Conservation (phyloP, 140 eudicot genomes). For the Bidens hawaiensis region DNA sequence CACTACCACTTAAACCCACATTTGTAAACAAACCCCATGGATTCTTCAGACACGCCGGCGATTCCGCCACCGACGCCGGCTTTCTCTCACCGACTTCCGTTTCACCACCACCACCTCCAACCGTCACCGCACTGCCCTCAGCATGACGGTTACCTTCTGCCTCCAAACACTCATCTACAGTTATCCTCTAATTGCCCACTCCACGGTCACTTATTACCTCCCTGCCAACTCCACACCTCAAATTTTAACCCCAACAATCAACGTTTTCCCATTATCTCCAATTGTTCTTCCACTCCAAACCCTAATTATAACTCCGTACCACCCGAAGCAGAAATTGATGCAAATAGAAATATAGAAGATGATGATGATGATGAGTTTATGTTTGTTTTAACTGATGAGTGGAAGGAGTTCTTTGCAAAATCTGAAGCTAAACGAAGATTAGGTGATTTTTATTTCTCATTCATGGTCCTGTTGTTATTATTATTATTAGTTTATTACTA, state of each 20-base stretch:
- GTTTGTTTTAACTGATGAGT: slow-evolving; percentile 73
- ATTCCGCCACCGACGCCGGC: slow-evolving; percentile 4
- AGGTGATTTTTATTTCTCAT: slow-evolving; percentile 31
- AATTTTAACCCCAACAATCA: slow-evolving; percentile 15
- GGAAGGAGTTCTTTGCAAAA: slow-evolving; percentile 83
- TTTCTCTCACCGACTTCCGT: slow-evolving; percentile 16
- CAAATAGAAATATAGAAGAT: slow-evolving; percentile 20
- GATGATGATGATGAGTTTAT: slow-evolving; percentile 54
- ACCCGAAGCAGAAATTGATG: slow-evolving; percentile 5
- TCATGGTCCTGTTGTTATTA: neutral
- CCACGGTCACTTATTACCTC: slow-evolving; percentile 39
- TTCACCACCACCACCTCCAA: slow-evolving; percentile 16
- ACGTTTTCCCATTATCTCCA: slow-evolving; percentile 25
- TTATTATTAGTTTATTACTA: neutral
- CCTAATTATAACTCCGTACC: slow-evolving; percentile 10
- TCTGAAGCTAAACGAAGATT: slow-evolving; percentile 74
- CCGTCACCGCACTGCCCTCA: slow-evolving; percentile 26
- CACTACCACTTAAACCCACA: too few relatives aligned
- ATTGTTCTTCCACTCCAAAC: slow-evolving; percentile 20
- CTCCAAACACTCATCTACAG: slow-evolving; percentile 10
- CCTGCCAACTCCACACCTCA: slow-evolving; percentile 37
- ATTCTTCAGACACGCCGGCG: slow-evolving; percentile 6
- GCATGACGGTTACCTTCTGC: slow-evolving; percentile 13
- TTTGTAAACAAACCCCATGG: slow-evolving; percentile 10
- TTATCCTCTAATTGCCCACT: slow-evolving; percentile 41